Base-by-base conservation (phyloP, 805 yeast genomes). In the Candida methanosorbosa region DNA sequence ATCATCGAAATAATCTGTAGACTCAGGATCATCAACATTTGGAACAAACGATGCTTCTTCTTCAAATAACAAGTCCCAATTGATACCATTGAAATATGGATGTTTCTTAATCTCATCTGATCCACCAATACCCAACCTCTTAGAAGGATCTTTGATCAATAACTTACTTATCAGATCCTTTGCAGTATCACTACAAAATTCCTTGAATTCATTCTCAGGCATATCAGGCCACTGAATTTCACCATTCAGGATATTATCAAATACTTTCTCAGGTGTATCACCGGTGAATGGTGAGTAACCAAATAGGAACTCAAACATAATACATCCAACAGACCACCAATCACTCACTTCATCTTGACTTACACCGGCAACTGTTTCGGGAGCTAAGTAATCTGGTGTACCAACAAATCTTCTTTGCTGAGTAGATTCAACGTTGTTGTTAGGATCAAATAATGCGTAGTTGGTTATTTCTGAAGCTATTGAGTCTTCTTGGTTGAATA, bases 291-390 rank as follows among this genome's bases (percentile, higher is more conserved):
- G 99, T 2, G 99, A 96, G 53, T 76, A 83, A 0, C 98, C 98
- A 54, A 81, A 83, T 27, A 86, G 52, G 51, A 92, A 81, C 58
- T 92, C 99, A 63, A 90, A 92, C 37, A 90, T 59, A 11, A 92
- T 86, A 56, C 97, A 90, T 0, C 99, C 99, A 23, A 90, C 73
- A 2, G 97, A 85, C 99, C 99, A 92, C 98, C 98, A 88, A 61
- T 88, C 97, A n/a, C 90, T 78, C 42, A 78, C 72, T 42, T 77
- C 87, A 40, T 78, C 83, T 53, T 90, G 96, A 0, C 83, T 81
- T 2, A 70, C 66, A 27, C 97, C 97, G 28, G 71, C 65, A 41
- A 92, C 86, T 0, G 96, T 88, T 53, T 92, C 99, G 0, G 99
- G 99, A 0, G 99, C 94, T 27, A 94, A 69, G 56, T 92, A 92